Evolutionary conservation across 345 rosid species (phyloP), one percentile per base, ranked within the genome.

Genomic region (Citrus trifoliata): DNA sequence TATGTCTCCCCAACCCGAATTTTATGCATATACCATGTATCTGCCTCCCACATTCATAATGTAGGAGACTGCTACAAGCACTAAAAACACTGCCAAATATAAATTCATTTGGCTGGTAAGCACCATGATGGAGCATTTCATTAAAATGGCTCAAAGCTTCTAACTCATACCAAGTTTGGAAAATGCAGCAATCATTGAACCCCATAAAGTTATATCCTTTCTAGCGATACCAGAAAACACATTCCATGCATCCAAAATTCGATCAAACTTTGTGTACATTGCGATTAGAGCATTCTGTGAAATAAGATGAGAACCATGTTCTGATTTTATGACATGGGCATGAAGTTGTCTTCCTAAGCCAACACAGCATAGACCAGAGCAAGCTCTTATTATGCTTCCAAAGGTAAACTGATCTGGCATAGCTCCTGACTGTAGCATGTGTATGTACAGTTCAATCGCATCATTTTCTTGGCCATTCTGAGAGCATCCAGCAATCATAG

Each of bases 171-270:
- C 88, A 71, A 85, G 89, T 66, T 90, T 88, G 55, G 85, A 88
- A 82, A 88, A 88, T 48, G 93, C 95, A 0, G 89, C 80, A 28
- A 90, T 86, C 64, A 88, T 82, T 4, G 91, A 88, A n/a, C 90
- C 82, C 93, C 96, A 92, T 4, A 90, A 89, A 79, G 89, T 87
- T 21, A 88, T 64, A 87, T 92, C 96, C 86, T 86, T 90, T 62
- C 32, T 73, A 53, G 79, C 68, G 38, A 87, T 83, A 66, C 32
- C 81, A 42, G 56, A 79, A 78, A 88, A 92, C 70, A 90, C 87
- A 83, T 71, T 79, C 74, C 80, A 83, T 2, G 91, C 89, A 72
- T 86, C 88, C 62, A 60, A 73, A 19, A 90, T 83, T 46, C 73
- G n/a, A n/a, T n/a, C n/a, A n/a, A n/a, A n/a, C n/a, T n/a, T n/a